Conservation (phyloP, 2,329 filamentous ascomycete species). For the Diaporthe sp. region DNA sequence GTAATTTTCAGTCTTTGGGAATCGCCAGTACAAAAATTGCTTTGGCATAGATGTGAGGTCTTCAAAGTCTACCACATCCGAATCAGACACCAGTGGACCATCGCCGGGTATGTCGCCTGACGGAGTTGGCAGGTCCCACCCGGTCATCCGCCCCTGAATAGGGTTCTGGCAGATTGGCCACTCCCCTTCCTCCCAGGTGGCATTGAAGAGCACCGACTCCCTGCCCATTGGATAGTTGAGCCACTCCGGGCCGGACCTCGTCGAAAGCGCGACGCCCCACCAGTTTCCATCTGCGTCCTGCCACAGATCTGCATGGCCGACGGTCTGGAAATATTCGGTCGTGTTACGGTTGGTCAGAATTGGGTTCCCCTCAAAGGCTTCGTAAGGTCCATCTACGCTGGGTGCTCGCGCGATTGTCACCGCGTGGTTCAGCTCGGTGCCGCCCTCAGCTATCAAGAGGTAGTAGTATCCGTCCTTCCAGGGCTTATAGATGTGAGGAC, state of each 20-base stretch:
- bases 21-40: constrained; percentile 47
- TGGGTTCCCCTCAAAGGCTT: constrained; percentile 53
- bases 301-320: constrained; percentile 58
- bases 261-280: constrained; percentile 62
- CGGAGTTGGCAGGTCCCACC: constrained; percentile 49
- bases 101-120: constrained; percentile 48
- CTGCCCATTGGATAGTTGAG: constrained; percentile 63
- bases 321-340: constrained; percentile 53
- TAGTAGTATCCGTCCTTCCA: constrained; percentile 55
- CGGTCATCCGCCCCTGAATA: constrained; percentile 56
- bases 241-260: constrained; percentile 54
- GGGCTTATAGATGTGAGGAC: constrained; percentile 53
- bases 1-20: constrained; percentile 37
- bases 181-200: constrained; percentile 58
- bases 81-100: constrained; percentile 54
- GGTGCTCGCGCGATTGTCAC: constrained; percentile 56
- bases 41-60: constrained; percentile 38
- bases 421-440: constrained; percentile 53
- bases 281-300: constrained; percentile 57
- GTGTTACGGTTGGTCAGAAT: constrained; percentile 54
- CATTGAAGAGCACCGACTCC: constrained; percentile 61
- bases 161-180: constrained; percentile 57
- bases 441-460: constrained; percentile 57
- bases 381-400: constrained; percentile 55
- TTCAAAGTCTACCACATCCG: constrained; percentile 58